Base-by-base conservation (phyloP, 75 land plant genomes). In the Selaginella moellendorffii region DNA sequence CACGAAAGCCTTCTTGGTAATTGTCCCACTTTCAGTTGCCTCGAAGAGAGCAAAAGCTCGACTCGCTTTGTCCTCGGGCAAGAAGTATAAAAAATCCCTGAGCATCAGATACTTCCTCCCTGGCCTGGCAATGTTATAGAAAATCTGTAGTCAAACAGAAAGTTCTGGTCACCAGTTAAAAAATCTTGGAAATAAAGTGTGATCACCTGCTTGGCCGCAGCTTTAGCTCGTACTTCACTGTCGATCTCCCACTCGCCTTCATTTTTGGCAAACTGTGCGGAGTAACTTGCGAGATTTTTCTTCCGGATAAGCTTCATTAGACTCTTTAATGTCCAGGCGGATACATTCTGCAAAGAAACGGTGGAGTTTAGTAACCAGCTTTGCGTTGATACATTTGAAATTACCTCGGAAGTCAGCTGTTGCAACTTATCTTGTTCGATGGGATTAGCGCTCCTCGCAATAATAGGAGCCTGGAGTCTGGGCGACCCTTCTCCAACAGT, bases 351-450 rank as follows among this genome's bases (percentile, higher is more conserved):
- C 31, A 66, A 27, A 29, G 51, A 19, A 23, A 0, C 62, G 25
- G 14, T 25, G 24, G 53, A 28, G 27, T 14, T 24, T 54, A 27
- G n/a, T 25, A 28, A 67, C 28, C 23, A 28, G 27, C 21, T 58
- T 17, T 20, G 20, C 10, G 20, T 58, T 58, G 12, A 21, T 58
- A 46, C 10, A 46, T 46, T 46, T 46, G 52, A 46, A 46, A 17
- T 62, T 18, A 74, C 76, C 51, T 74, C 76, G 0, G 76, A 74
- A 14, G 76, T 74, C 36, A 74, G 25, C 29, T 69, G 62, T 63
- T 74, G 76, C 46, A 74, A 26, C 51, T 74, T 74, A 26, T 74
- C 76, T 53, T 74, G 76, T 20, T 72, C 72, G 62, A 74, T 71
- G 72, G 60, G 60, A 2, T 2, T 8, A 9, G 60, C 24, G n/a